Conservation (phyloP, 2,329 filamentous ascomycete species). For the Coniochaeta hoffmannii region DNA sequence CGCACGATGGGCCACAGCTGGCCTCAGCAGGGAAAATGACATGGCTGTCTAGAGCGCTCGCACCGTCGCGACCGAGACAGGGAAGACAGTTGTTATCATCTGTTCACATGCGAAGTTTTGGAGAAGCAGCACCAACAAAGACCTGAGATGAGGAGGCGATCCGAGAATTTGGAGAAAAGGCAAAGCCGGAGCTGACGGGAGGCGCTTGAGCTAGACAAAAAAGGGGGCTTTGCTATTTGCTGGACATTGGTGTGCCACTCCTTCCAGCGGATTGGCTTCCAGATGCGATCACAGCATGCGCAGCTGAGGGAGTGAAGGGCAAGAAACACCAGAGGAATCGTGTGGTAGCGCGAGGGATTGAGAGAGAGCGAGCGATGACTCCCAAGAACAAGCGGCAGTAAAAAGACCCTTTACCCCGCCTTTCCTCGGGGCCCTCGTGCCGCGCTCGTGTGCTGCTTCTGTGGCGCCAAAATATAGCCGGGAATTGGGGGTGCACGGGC, state of each 20-base stretch:
- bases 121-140: background rate
- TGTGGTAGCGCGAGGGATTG: background rate
- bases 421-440: background rate
- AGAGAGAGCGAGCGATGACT: background rate
- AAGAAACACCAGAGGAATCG: background rate
- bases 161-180: background rate
- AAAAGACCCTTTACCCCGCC: background rate
- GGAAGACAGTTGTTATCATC: slow-evolving; percentile 10
- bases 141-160: background rate
- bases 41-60: slow-evolving; percentile 10
- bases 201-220: background rate
- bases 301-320: background rate
- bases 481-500: background rate
- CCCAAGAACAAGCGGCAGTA: background rate
- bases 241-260: background rate
- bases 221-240: background rate
- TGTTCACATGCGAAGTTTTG: background rate
- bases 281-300: background rate
- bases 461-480: background rate
- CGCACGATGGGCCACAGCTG: slow-evolving; percentile 13
- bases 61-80: slow-evolving; percentile 12
- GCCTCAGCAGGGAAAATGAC: slow-evolving; percentile 13
- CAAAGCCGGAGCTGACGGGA: background rate
- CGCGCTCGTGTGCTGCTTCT: background rate
- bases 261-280: slow-evolving; percentile 1